Evolutionary conservation across 352 stramenopile species (phyloP).

Genomic region (Globisporangium paroecandrum): DNA sequence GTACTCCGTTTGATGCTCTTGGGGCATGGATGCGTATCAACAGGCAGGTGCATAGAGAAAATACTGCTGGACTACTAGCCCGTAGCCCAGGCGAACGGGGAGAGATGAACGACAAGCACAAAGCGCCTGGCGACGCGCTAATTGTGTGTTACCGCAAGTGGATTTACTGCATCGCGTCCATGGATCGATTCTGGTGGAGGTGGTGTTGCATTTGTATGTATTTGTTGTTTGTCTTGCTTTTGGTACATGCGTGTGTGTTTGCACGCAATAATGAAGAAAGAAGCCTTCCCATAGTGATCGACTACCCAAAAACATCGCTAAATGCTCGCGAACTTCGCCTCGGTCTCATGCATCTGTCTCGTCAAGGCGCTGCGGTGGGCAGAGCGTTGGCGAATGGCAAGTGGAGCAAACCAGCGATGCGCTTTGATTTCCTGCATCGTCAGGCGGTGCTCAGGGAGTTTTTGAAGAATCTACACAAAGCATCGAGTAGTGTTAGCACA

Average conservation of each 20-base stretch:
- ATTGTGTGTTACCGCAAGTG: background rate
- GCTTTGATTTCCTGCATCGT: conserved; percentile 68
- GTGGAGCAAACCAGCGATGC: conserved; percentile 72
- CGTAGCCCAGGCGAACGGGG: background rate
- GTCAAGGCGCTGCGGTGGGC: conserved; percentile 24
- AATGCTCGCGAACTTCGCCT: conserved; percentile 4
- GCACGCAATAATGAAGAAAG: background rate
- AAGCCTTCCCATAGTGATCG: background rate
- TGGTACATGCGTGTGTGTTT: background rate
- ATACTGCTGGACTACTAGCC: background rate
- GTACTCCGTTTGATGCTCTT: too few relatives aligned
- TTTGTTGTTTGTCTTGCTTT: conserved; percentile 2
- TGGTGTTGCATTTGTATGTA: background rate
- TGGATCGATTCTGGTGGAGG: background rate
- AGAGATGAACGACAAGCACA: background rate
- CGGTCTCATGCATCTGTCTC: background rate
- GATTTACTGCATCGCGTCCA: background rate
- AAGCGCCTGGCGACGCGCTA: background rate
- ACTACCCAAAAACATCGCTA: background rate
- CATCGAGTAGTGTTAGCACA: background rate
- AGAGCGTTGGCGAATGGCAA: conserved; percentile 45
- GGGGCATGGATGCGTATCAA: background rate
- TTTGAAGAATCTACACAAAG: conserved; percentile 62
- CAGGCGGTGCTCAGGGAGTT: conserved; percentile 53
- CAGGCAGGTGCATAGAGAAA: background rate